These are phyloP conservation scores for Aureobasidium melanogenum DNA, from an alignment of 2,329 filamentous ascomycete species.

Conservation along the genomic window DNA sequence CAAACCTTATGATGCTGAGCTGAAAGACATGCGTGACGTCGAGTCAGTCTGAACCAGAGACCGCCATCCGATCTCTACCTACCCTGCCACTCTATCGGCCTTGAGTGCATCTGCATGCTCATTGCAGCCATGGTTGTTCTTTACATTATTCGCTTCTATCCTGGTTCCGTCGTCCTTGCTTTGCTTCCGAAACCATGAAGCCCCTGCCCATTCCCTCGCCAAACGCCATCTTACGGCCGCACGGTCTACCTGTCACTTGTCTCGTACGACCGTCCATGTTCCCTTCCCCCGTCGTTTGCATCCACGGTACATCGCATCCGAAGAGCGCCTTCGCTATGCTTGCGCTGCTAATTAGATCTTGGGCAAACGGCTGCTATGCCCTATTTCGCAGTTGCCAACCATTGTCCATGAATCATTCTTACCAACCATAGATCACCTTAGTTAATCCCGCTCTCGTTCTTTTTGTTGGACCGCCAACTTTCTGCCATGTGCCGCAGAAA, in stretches of 20 bases:
- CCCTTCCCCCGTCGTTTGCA: slow-evolving; percentile 9
- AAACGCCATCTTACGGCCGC: slow-evolving; percentile 7
- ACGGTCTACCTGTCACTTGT: slow-evolving; percentile 8
- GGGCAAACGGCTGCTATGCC: slow-evolving; percentile 7
- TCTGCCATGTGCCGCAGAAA: slow-evolving; percentile 1
- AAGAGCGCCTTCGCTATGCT: background rate
- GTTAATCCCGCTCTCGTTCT: background rate
- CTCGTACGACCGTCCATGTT: background rate
- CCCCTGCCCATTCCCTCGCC: background rate
- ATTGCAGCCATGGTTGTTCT: background rate
- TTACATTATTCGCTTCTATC: background rate
- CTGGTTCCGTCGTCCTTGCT: background rate
- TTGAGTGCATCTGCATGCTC: background rate
- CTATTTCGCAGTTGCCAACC: background rate
- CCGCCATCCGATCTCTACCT: background rate
- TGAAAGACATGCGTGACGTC: background rate
- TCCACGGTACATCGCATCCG: background rate
- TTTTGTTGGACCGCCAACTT: background rate
- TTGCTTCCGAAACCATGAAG: background rate
- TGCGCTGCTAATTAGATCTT: background rate
- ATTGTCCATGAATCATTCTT: background rate
- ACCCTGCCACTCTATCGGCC: background rate
- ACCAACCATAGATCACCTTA: background rate
- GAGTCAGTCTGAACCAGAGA: background rate
- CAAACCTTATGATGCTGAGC: background rate